Base-by-base conservation (phyloP, 306 rosid species). In the Adenanthera pavonina region DNA sequence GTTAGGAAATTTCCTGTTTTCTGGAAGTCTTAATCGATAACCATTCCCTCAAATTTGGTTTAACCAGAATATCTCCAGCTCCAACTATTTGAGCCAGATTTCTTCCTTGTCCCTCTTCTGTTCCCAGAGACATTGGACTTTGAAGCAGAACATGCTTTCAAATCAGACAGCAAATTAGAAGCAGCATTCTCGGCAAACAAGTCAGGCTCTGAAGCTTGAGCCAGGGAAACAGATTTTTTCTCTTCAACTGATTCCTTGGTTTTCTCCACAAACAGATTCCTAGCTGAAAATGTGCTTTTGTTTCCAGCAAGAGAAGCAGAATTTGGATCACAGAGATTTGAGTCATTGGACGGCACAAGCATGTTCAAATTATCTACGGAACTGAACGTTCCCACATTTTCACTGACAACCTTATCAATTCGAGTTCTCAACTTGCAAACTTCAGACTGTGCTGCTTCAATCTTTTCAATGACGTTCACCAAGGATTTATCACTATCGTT, bases 361-460 rank as follows among this genome's bases (percentile, higher is more conserved):
- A 65, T 46, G 80, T 76, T 76, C 82, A 77, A 81, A 61, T 79
- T 81, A 76, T 81, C 84, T 46, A 64, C 53, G 12, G 90, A 82
- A 77, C 82, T 80, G 67, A 84, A 72, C 48, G 82, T 89, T 62
- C 71, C 81, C 3, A 69, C 77, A 67, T 88, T 89, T 85, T 89
- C 92, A 57, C 75, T 76, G 69, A 87, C 70, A 43, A 92, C 85
- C 78, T 75, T 84, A 53, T 87, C 90, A 44, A 78, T 75, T 89
- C 92, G 89, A 64, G 83, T 46, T 84, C 81, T 89, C 88, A 95
- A 83, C 65, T 76, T 48, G 11, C 60, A 83, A 72, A 91, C 86
- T 73, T 73, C 85, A 16, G 87, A 87, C 43, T 85, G 87, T 54
- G 81, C 80, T 53, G 76, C 86, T 84, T 86, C 97, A 79, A 90